Conservation (phyloP, 345 rosid species). For the Odontarrhena argentea region DNA sequence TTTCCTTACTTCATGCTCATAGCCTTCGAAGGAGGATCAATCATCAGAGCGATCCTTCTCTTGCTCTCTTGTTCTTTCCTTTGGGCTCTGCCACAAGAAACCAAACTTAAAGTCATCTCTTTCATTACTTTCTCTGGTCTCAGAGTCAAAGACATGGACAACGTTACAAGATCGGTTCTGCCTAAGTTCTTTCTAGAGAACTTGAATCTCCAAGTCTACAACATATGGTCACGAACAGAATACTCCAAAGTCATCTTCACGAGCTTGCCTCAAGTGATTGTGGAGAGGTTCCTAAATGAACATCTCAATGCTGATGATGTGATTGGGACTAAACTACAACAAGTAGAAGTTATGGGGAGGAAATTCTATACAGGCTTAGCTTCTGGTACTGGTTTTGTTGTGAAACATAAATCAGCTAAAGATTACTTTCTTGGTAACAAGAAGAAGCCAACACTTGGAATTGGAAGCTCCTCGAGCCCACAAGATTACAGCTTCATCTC, state of each 20-base stretch:
- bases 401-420: constrained; percentile 62
- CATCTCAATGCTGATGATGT: constrained; percentile 63
- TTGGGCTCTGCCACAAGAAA: constrained; percentile 58
- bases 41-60: constrained; percentile 65
- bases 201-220: constrained; percentile 59
- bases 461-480: constrained; percentile 49
- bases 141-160: constrained; percentile 54
- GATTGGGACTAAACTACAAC: constrained; percentile 71
- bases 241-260: constrained; percentile 60
- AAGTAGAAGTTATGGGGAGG: constrained; percentile 39
- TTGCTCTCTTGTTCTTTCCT: constrained; percentile 60
- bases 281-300: constrained; percentile 71
- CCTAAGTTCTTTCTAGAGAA: constrained; percentile 93
- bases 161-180: constrained; percentile 73
- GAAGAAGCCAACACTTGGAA: constrained; percentile 69
- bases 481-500: constrained; percentile 68
- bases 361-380: constrained; percentile 67
- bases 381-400: constrained; percentile 58
- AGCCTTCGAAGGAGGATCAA: constrained; percentile 88
- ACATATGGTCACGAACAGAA: constrained; percentile 48
- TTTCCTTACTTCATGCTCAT: constrained; percentile 97
- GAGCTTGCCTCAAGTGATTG: constrained; percentile 79
- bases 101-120: constrained; percentile 57
- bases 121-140: constrained; percentile 83
- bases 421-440: constrained; percentile 56